Conservation (phyloP, 306 rosid species). For the Glycine soja region DNA sequence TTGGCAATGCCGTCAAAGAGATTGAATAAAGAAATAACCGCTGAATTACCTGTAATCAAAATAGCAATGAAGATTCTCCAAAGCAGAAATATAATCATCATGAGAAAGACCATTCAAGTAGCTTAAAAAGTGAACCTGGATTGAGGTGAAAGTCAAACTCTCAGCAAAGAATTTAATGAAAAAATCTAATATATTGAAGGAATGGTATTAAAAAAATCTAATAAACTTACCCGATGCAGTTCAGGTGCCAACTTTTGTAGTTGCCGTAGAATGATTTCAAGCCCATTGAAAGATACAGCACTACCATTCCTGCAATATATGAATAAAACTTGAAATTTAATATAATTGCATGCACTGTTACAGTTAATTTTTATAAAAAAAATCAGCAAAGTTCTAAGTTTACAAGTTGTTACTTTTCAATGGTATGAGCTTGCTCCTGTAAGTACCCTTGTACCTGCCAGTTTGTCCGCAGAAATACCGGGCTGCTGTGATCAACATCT, state of each 20-base stretch:
- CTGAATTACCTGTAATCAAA: constrained; percentile 88
- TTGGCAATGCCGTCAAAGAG: background rate
- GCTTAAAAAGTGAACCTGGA: constrained; percentile 92
- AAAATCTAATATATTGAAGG: background rate
- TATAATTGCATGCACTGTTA: constrained; percentile 36
- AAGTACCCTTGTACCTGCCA: constrained; percentile 95
- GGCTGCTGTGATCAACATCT: constrained; percentile 65
- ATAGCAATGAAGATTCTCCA: constrained; percentile 91
- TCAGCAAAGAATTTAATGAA: constrained; percentile 25
- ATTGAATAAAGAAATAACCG: constrained; percentile 28
- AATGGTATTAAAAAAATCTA: constrained; percentile 6
- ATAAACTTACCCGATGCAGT: constrained; percentile 80
- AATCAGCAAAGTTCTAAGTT: constrained; percentile 23
- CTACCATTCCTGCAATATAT: constrained; percentile 70
- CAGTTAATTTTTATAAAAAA: constrained; percentile 12
- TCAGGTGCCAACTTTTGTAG: constrained; percentile 93
- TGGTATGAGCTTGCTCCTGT: constrained; percentile 89
- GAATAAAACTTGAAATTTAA: constrained; percentile 42
- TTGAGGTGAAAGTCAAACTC: constrained; percentile 39
- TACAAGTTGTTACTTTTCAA: constrained; percentile 69
- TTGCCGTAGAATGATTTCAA: constrained; percentile 73
- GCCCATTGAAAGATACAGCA: constrained; percentile 72
- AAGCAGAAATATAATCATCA: constrained; percentile 82
- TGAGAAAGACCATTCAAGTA: constrained; percentile 83
- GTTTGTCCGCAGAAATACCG: constrained; percentile 76